These are phyloP conservation scores for Trametes cingulata DNA, from an alignment of 768 basidiomycete genomes.

Conservation along the genomic window DNA sequence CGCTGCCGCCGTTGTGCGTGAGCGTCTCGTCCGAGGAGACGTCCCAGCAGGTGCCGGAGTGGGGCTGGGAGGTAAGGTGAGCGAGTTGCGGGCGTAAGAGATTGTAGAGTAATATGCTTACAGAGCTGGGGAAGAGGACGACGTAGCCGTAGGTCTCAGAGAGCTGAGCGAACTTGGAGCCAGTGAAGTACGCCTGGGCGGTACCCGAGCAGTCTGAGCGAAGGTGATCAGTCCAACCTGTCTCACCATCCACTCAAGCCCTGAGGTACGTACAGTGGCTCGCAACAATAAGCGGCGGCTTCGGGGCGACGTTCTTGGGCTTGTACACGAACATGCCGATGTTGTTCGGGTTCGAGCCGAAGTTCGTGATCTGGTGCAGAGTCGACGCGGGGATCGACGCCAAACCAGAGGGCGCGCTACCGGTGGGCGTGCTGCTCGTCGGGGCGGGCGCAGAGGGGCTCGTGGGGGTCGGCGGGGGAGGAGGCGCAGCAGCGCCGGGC, in stretches of 20 bases:
- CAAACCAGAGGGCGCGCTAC: slow-evolving; percentile 15
- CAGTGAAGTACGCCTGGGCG: slow-evolving; percentile 51
- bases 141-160: slow-evolving; percentile 52
- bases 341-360: slow-evolving; percentile 54
- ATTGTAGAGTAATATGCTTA: neutral
- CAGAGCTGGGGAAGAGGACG: slow-evolving; percentile 43
- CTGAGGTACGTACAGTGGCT: slow-evolving; percentile 34
- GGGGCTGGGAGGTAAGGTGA: neutral
- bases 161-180: slow-evolving; percentile 50
- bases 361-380: slow-evolving; percentile 42
- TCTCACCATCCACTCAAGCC: neutral
- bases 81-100: neutral
- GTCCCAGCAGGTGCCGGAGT: slow-evolving; percentile 46
- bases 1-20: slow-evolving; percentile 55
- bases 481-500: slow-evolving; percentile 22
- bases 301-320: slow-evolving; percentile 29
- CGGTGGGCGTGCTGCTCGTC: slow-evolving; percentile 7
- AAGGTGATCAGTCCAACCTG: neutral
- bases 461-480: neutral
- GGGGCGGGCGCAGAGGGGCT: neutral
- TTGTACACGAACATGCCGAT: slow-evolving; percentile 47
- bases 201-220: slow-evolving; percentile 45
- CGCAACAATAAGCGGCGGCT: slow-evolving; percentile 48
- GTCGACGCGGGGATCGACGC: slow-evolving; percentile 23
- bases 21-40: slow-evolving; percentile 51